Evolutionary conservation across 768 basidiomycete genomes (phyloP).

Genomic region (Mycena venus): DNA sequence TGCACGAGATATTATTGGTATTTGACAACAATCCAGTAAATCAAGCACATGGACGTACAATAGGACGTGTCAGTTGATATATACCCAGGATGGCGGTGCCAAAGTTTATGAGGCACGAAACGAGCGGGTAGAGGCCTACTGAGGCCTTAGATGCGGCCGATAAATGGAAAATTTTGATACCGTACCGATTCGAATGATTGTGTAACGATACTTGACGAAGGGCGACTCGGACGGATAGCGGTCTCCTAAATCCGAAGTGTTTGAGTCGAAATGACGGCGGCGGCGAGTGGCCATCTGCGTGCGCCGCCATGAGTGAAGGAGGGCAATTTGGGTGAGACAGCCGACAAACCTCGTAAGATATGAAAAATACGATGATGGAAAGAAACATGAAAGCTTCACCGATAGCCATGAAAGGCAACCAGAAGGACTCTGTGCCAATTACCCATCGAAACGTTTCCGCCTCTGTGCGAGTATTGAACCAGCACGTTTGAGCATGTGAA

Average conservation of each 20-base stretch:
- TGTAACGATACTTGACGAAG: slow-evolving; percentile 7
- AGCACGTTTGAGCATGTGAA: slow-evolving; percentile 1
- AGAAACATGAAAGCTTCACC: neutral
- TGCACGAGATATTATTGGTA: neutral
- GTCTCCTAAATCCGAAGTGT: neutral
- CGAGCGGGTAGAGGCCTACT: neutral
- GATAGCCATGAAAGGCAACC: neutral
- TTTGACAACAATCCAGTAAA: neutral
- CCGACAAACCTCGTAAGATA: slow-evolving; percentile 2
- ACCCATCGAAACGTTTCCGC: neutral
- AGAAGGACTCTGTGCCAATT: neutral
- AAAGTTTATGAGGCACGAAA: slow-evolving; percentile 7
- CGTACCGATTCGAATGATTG: slow-evolving; percentile 5
- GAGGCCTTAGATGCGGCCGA: slow-evolving; percentile 6
- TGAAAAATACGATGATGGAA: slow-evolving; percentile 6
- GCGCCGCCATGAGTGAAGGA: slow-evolving; percentile 2
- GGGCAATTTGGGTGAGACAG: slow-evolving; percentile 1
- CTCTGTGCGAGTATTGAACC: slow-evolving; percentile 3
- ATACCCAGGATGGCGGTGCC: neutral
- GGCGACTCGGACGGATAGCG: neutral
- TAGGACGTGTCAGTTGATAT: neutral
- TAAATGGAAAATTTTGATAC: neutral
- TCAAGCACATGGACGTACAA: neutral
- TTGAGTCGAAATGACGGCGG: slow-evolving; percentile 1
- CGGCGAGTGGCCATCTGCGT: neutral